Evolutionary conservation across 192 early-diverging fungal species (phyloP), one percentile per base, ranked within the genome.

Genomic region (Linnemannia zychae): DNA sequence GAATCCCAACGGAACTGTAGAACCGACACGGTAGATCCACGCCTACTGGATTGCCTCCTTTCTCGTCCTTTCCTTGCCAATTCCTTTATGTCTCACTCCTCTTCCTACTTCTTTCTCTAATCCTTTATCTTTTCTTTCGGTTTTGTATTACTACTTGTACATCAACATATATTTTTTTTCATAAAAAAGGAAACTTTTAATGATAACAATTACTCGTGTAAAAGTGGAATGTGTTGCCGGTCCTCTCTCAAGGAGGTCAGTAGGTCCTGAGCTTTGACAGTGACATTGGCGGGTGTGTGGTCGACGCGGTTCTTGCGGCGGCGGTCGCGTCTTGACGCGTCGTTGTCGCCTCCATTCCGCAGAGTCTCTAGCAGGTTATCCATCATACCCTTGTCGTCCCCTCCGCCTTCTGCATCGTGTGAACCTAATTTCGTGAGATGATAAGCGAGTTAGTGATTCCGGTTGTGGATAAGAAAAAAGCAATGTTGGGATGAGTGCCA

Each of bases 311-410:
- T 67, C 77, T 72, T 85, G n/a, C 83, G 83, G 0, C 83, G 77
- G 38, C 83, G 53, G 37, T 85, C 83, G 2, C 83, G 72, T 36
- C 83, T 71, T 34, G 74, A 76, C 15, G 83, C 68, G 37, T 85
- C 83, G 48, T 49, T 85, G 9, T 95, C 94, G 4, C 92, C 93
- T 22, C 93, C 94, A 38, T 92, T 91, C 78, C 93, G 88, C 36
- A 96, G 89, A 44, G 92, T 94, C 72, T 96, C 94, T 34, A 96
- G 88, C 65, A 96, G 72, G 77, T 94, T 94, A 67, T 96, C 95
- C 86, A 96, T 94, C 46, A 95, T 90, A 36, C 94, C 92, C 80
- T 96, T 95, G 67, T 95, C 94, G 20, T 89, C 91, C 3, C 89
- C 87, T 28, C 67, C 71, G 44, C 88, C 90, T 36, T 84, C 81